A percentile compares a stretch with the other conserved stretches of the same genome.
These are phyloP conservation scores for Alternaria solani DNA, from an alignment of 2,329 filamentous ascomycete species.

Conservation along the genomic window DNA sequence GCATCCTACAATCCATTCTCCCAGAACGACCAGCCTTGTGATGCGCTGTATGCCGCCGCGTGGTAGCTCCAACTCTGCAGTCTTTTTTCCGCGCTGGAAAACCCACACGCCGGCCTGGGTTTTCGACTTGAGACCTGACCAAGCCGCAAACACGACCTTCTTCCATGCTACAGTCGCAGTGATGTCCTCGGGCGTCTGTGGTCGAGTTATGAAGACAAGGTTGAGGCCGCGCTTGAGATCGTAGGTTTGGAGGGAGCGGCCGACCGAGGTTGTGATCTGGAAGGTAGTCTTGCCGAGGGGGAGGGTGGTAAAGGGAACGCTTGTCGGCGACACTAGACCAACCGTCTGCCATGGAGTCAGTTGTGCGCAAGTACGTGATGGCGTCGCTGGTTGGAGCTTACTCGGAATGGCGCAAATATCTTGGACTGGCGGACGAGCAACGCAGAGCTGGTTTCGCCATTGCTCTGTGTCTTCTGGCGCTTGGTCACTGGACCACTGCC, in stretches of 20 bases:
- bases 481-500: constrained; percentile 68
- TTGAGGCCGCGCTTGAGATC: constrained; percentile 90
- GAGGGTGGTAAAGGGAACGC: constrained; percentile 87
- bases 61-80: constrained; percentile 76
- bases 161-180: constrained; percentile 90
- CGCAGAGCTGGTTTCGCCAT: constrained; percentile 52
- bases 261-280: constrained; percentile 95
- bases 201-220: constrained; percentile 90
- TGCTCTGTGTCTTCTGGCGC: constrained; percentile 57
- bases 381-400: constrained; percentile 56
- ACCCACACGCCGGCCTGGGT: constrained; percentile 79
- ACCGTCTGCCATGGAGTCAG: constrained; percentile 70
- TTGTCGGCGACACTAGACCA: constrained; percentile 89
- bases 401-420: constrained; percentile 93
- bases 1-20: constrained; percentile 88
- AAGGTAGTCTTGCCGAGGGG: constrained; percentile 94
- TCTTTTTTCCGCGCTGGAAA: constrained; percentile 88
- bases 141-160: constrained; percentile 86
- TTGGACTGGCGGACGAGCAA: constrained; percentile 65
- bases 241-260: constrained; percentile 91
- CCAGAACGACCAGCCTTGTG: constrained; percentile 80
- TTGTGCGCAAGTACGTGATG: not conserved
- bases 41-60: constrained; percentile 73
- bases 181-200: constrained; percentile 84
- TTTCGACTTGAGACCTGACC: constrained; percentile 69